These are phyloP conservation scores for Dillenia turbinata DNA, from an alignment of 164 flowering plant genomes.

Conservation along the genomic window DNA sequence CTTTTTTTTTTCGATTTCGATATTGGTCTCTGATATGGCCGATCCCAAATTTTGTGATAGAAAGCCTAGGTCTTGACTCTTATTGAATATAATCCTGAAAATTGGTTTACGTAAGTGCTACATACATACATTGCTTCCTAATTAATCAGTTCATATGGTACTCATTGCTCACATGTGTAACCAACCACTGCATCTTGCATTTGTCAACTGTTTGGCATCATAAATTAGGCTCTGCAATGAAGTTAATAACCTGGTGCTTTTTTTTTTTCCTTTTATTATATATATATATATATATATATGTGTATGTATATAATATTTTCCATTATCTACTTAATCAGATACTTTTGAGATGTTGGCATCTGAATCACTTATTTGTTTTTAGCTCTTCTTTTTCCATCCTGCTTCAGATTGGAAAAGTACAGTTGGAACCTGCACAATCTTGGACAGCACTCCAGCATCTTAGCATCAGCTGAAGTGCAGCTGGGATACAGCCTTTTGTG, in stretches of 20 bases:
- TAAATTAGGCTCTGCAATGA: too few species aligned
- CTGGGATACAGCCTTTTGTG: background rate
- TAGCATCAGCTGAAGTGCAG: conserved; percentile 19
- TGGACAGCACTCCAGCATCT: conserved; percentile 62
- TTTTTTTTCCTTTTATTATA: too few species aligned
- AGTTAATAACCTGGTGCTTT: too few species aligned
- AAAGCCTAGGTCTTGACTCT: background rate
- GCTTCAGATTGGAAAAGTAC: conserved; percentile 47
- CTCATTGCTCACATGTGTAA: background rate
- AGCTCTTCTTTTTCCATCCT: background rate
- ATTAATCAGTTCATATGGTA: background rate
- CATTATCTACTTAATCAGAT: too few species aligned
- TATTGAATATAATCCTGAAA: background rate
- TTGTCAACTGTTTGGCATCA: too few species aligned
- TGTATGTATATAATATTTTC: too few species aligned
- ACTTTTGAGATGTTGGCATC: background rate
- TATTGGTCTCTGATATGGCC: too few species aligned
- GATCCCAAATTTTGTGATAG: too few species aligned
- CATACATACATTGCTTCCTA: background rate
- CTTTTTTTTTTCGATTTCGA: too few species aligned
- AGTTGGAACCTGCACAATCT: conserved; percentile 54
- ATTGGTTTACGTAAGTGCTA: background rate
- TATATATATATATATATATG: too few species aligned
- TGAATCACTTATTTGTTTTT: background rate
- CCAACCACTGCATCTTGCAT: background rate